Evolutionary conservation across 225 moss, liverwort and hornwort genomes (phyloP).

Genomic region (Pseudisothecium myosuroides): DNA sequence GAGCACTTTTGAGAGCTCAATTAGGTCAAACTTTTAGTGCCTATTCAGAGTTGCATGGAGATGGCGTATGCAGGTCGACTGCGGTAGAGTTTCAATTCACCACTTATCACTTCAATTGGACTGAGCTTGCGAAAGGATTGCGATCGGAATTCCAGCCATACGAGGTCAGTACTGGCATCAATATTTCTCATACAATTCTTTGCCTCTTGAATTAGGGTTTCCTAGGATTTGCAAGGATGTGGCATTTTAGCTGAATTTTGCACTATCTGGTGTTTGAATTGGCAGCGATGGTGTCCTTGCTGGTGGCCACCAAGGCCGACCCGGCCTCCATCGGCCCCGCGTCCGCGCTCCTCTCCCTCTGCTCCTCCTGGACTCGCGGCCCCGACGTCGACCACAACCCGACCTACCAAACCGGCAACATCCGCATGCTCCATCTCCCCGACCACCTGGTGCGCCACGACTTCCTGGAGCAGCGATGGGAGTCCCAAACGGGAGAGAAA

Average conservation of each 20-base stretch:
- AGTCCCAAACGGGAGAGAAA: conserved; percentile 65
- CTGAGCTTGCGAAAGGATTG: neutral
- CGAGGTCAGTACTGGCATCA: neutral
- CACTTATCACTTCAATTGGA: neutral
- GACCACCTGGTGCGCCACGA: conserved; percentile 55
- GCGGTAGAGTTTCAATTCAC: neutral
- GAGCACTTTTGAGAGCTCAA: neutral
- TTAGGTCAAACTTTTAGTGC: neutral
- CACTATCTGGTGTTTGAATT: neutral
- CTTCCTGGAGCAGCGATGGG: conserved; percentile 78
- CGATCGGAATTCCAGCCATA: neutral
- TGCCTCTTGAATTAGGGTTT: neutral
- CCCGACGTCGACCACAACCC: conserved; percentile 41
- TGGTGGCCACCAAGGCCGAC: conserved; percentile 76
- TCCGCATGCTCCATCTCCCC: conserved; percentile 62
- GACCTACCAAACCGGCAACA: conserved; percentile 47
- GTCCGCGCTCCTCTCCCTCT: conserved; percentile 65
- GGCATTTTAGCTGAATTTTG: neutral
- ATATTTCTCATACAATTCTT: neutral
- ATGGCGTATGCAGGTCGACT: neutral
- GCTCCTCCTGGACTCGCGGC: conserved; percentile 52
- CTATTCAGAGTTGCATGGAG: neutral
- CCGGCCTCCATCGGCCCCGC: conserved; percentile 84
- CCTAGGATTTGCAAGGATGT: neutral
- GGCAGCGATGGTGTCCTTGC: conserved; percentile 67